A percentile compares a stretch with the other conserved stretches of the same genome.
These are phyloP conservation scores for Vinca minor DNA, from an alignment of 257 asterid species.

Conservation along the genomic window DNA sequence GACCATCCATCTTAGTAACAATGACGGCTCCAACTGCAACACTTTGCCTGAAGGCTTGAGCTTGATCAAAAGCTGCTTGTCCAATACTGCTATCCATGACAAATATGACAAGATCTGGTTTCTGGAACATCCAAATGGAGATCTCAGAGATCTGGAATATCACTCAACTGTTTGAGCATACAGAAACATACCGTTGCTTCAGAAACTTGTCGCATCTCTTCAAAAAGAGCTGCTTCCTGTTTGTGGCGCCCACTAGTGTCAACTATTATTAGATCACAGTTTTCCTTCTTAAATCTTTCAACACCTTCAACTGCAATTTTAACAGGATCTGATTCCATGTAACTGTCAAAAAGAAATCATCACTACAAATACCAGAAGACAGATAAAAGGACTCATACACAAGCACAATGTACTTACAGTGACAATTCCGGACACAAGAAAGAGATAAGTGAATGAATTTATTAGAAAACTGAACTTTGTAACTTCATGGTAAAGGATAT, in stretches of 20 bases:
- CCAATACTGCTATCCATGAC: conserved; percentile 99
- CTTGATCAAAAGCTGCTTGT: conserved; percentile 98
- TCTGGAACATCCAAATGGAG: conserved; percentile 35
- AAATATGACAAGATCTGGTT: conserved; percentile 93
- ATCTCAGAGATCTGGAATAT: conserved; percentile 5
- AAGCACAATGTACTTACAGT: background rate
- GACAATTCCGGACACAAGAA: background rate
- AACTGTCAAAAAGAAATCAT: conserved; percentile 46
- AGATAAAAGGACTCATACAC: background rate
- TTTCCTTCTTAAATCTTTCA: conserved; percentile 84
- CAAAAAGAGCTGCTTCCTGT: conserved; percentile 93
- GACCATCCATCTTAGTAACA: conserved; percentile 97
- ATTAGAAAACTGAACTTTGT: background rate
- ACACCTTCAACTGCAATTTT: conserved; percentile 93
- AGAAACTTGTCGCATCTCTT: conserved; percentile 98
- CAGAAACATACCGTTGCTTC: conserved; percentile 65
- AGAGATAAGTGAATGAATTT: background rate
- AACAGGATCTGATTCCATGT: conserved; percentile 93
- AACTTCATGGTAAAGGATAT: background rate
- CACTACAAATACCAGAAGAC: conserved; percentile 5
- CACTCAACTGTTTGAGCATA: background rate
- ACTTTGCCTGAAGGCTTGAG: conserved; percentile 96
- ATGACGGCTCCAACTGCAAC: conserved; percentile 99
- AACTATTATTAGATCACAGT: conserved; percentile 85
- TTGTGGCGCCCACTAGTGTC: conserved; percentile 99